phyloP scores from a whole-genome alignment of 1,284 basidiomycete genomes.

The Tremellales sp. region DNA sequence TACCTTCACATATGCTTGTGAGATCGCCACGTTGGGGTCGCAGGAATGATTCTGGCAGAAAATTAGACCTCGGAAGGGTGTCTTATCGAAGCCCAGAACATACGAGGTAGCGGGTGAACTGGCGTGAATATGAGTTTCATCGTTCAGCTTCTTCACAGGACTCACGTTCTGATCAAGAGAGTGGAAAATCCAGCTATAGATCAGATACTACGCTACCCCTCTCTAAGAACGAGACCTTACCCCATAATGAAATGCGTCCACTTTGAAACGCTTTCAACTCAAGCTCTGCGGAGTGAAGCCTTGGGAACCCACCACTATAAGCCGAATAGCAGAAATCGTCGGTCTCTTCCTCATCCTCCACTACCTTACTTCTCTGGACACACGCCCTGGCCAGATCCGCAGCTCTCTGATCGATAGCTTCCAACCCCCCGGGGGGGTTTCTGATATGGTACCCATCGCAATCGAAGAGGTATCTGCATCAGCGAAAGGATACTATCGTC shows the following conservation, averaged over 20 bases:
- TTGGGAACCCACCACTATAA: conserved; percentile 41
- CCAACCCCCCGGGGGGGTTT: conserved; percentile 43
- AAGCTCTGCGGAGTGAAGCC: background rate
- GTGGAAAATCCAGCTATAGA: conserved; percentile 1
- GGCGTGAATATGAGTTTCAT: conserved; percentile 6
- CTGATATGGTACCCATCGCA: conserved; percentile 68
- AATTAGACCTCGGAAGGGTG: conserved; percentile 4
- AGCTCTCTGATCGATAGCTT: conserved; percentile 34
- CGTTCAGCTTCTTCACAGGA: conserved; percentile 54
- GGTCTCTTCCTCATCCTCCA: conserved; percentile 41
- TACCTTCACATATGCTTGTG: conserved; percentile 66
- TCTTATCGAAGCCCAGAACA: conserved; percentile 6
- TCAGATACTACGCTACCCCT: background rate
- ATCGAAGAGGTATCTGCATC: conserved; percentile 66
- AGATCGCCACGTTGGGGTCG: conserved; percentile 72
- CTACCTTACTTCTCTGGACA: conserved; percentile 16
- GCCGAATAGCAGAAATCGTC: conserved; percentile 35
- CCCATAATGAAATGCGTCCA: conserved; percentile 83
- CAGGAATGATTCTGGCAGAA: conserved; percentile 75
- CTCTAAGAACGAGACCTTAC: conserved; percentile 53
- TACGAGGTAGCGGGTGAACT: conserved; percentile 45
- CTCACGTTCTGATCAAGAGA: conserved; percentile 23
- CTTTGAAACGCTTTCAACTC: conserved; percentile 51
- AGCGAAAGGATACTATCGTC: background rate
- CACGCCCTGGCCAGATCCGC: conserved; percentile 30